Conservation (phyloP, 1,284 basidiomycete species). For the Puccinia hordei region DNA sequence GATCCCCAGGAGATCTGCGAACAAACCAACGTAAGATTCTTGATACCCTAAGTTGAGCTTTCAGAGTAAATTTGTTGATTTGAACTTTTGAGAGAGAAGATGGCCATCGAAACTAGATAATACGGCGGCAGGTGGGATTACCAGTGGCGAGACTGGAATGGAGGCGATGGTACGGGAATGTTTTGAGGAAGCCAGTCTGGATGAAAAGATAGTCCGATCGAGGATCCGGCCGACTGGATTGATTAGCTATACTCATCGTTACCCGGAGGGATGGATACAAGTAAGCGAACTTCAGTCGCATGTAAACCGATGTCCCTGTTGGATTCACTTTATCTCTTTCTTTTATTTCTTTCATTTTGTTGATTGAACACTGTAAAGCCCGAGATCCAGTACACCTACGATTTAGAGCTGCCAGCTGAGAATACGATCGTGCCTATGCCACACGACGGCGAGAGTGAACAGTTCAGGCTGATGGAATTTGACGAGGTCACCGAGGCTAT, state of each 20-base stretch:
- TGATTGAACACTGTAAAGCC: too few species aligned
- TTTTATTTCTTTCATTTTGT: too few species aligned
- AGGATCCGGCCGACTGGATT: slow-evolving; percentile 67
- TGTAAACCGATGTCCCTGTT: too few species aligned
- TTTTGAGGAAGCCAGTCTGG: slow-evolving; percentile 83
- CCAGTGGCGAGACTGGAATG: slow-evolving; percentile 71
- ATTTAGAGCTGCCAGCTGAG: slow-evolving; percentile 69
- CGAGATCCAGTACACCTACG: slow-evolving; percentile 72
- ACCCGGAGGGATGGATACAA: slow-evolving; percentile 55
- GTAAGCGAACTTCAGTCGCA: background rate
- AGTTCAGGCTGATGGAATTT: slow-evolving; percentile 66
- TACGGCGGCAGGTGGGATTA: slow-evolving; percentile 64
- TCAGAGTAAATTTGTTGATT: too few species aligned
- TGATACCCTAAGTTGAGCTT: too few species aligned
- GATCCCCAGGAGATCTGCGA: slow-evolving; percentile 81
- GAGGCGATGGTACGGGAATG: slow-evolving; percentile 87
- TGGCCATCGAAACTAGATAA: slow-evolving; percentile 43
- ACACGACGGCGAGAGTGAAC: slow-evolving; percentile 88
- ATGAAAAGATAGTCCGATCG: slow-evolving; percentile 66
- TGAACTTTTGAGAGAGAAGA: background rate
- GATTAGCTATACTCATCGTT: slow-evolving; percentile 60
- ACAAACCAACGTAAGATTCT: slow-evolving; percentile 76
- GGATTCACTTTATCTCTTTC: too few species aligned
- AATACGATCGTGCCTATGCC: slow-evolving; percentile 68
- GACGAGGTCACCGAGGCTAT: slow-evolving; percentile 13